Base-by-base conservation (phyloP, 192 early-diverging fungal species). In the Umbelopsis isabellina region DNA sequence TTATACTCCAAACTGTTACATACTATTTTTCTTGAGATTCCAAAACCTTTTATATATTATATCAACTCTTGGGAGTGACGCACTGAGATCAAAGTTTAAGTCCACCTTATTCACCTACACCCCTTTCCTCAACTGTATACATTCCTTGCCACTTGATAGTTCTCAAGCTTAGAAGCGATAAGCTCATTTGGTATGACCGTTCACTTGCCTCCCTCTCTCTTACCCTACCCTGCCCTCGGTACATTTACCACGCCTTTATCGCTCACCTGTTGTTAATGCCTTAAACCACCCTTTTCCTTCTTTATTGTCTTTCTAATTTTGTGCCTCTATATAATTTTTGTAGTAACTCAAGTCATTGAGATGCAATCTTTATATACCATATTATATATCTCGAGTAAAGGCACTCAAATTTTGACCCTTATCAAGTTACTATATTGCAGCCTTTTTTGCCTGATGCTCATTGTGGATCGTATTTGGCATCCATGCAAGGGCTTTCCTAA, bases 51-150 rank as follows among this genome's bases (percentile, higher is more conserved):
- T 41, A 41, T 41, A 41, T 41, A 4, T 4, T 41, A 41, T 41
- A 41, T 6, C 37, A 41, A 41, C 37, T 41, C 37, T 41, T 41
- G 37, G 37, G 37, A 41, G 37, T 41, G 37, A 41, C 37, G 37
- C 37, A 41, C 37, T 41, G 10, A 41, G 37, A 6, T 41, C 37
- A 41, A 41, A 41, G 37, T 41, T 41, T 41, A 9, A 41, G 37
- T 41, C 37, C 12, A 61, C 13, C 55, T 13, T 61, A 61, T 61
- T 25, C 33, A 61, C 27, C 27, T 35, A 11, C 2, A 25, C 33
- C 55, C 3, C 30, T 3, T 61, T 1, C 55, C 30, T 30, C 55
- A 61, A 13, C 30, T 61, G 55, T 61, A 37, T 61, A 61, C 55
- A 61, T 35, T 55, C 27, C 30, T 61, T 61, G 30, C 27, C 55